Evolutionary conservation across 1,284 basidiomycete species (phyloP), one percentile per base, ranked within the genome.

Genomic region (Apiotrichum akiyoshidainum): DNA sequence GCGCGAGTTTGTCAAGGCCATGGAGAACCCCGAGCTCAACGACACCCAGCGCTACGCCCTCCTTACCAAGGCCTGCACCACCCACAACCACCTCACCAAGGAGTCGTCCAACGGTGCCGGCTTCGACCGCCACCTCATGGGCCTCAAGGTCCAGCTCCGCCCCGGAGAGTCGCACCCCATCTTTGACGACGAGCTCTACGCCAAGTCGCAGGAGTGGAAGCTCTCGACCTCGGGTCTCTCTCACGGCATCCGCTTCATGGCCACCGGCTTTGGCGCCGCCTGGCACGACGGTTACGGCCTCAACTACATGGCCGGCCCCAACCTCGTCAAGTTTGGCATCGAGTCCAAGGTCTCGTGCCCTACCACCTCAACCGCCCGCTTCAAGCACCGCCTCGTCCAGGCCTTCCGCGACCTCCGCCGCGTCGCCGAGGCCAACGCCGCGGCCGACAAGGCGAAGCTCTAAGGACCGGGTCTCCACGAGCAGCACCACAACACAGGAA

Each of bases 51-150:
- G 85, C 22, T 82, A 83, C 61, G 68, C 77, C 8, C 81, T 87
- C 17, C 83, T 96, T 10, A 81, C 81, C 6, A 79, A 81, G 22
- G 93, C 95, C 1, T 82, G 91, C 40, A 81, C 83, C 59, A 84
- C 84, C 1, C 95, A 98, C 72, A 85, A 84, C 46, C 77, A 78
- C 1, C 85, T 90, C 52, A 92, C 91, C 7, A 86, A 88, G 52
- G 86, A 87, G 60, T 88, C 90, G 1, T 87, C 89, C 37, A 86
- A 85, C 0, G 95, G 95, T 14, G 84, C 85, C 61, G 95, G 92
- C 11, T 88, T 91, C 63, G 95, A 99, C 72, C 85, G 95, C 22
- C 94, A 98, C 77, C 81, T 98, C 35, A 86, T 96, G 64, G 94
- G 92, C 7, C 81, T 98, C 55, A 86, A 84, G 41, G 83, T 87